Conservation (phyloP, 768 basidiomycete species). For the Auriscalpium microsporum region DNA sequence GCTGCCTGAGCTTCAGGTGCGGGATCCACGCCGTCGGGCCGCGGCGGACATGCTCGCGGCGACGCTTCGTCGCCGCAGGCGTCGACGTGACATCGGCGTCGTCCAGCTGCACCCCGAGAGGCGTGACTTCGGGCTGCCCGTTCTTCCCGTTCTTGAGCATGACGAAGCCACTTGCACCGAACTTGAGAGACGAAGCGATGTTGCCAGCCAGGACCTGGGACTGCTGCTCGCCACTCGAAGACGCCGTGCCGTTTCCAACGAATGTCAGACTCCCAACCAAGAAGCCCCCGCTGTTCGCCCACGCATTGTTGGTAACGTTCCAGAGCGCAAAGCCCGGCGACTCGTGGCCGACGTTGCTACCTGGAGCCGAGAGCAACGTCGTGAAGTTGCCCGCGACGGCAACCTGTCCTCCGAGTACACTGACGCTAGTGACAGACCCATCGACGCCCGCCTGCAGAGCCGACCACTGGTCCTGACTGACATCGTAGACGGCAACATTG, state of each 20-base stretch:
- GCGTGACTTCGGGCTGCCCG: constrained; percentile 46
- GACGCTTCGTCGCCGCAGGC: constrained; percentile 27
- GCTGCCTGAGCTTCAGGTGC: constrained; percentile 30
- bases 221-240: constrained; percentile 28
- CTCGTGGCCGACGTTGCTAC: constrained; percentile 26
- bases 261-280: constrained; percentile 63
- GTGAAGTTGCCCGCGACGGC: constrained; percentile 76
- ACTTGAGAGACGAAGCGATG: constrained; percentile 44
- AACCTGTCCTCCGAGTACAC: constrained; percentile 40
- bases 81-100: constrained; percentile 26
- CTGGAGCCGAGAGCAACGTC: constrained; percentile 28
- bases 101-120: constrained; percentile 52
- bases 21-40: constrained; percentile 40
- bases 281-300: constrained; percentile 73
- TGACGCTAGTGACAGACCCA: constrained; percentile 61
- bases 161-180: constrained; percentile 75
- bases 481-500: constrained; percentile 66
- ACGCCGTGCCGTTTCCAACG: constrained; percentile 54
- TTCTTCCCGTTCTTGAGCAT: constrained; percentile 58
- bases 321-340: constrained; percentile 68
- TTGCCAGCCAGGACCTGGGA: constrained; percentile 66
- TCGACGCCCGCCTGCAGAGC: constrained; percentile 67
- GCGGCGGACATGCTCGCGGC: constrained; percentile 30
- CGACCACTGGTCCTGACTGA: constrained; percentile 56
- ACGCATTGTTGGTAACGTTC: constrained; percentile 49